Base-by-base conservation (phyloP, 2,329 filamentous ascomycete species). In the Pseudocercospora crystallina region DNA sequence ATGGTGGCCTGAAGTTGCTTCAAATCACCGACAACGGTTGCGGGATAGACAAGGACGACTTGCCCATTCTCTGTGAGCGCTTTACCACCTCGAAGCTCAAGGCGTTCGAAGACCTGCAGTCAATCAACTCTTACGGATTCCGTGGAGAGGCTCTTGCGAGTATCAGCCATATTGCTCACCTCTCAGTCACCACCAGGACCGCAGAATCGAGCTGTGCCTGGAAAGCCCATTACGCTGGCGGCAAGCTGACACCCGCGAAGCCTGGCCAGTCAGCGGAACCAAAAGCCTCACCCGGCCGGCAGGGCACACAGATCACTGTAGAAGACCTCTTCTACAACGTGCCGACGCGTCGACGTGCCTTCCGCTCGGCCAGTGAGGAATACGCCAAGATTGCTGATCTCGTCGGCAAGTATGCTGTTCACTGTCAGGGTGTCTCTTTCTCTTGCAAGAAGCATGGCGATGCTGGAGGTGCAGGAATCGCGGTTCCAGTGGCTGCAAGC, bases 251-350 rank as follows among this genome's bases (percentile, higher is more conserved):
- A 5, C 85, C 92, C 11, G 76, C 88, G 8, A 97, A 97, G 67
- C 90, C 92, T 9, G 92, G 92, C 10, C 91, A 96, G 67, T 84
- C 79, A 58, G 78, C 87, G 1, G 90, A 95, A 35, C 94, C 94
- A 2, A 96, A 90, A 66, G 85, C 90, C 4, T 88, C 86, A 34
- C 92, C 94, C 39, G 94, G 94, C 12, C 83, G 91, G 12, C 86
- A 83, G 56, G 94, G 94, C 7, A 99, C 94, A 2, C 91, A 96
- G 64, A 96, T 99, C 64, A 91, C 89, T 0, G 82, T 99, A 12
- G 92, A 99, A 66, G 94, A 99, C 68, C 74, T 99, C 9, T 99
- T 99, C 70, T 99, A 96, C 77, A 99, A 96, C 63, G 83, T 97
- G 1, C 91, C 90, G 0, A 95, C 87, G 8, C 83, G 94, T 17